These are phyloP conservation scores for Chrysoporthe deuterocubensis DNA, from an alignment of 2,329 filamentous ascomycete genomes.

Conservation along the genomic window DNA sequence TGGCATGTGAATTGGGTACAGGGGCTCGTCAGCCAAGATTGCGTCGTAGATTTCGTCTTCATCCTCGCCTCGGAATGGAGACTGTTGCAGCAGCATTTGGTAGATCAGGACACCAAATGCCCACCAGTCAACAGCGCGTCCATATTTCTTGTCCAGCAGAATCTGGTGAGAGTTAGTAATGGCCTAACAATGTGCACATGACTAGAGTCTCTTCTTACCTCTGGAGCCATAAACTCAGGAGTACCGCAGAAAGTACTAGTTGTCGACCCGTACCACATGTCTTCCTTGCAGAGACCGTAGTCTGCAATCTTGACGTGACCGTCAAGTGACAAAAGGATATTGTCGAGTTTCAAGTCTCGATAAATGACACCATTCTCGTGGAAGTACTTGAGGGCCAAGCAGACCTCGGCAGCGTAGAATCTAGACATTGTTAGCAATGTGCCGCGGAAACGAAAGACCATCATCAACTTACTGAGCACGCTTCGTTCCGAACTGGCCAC, in stretches of 20 bases:
- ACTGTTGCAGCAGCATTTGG: slow-evolving; percentile 99
- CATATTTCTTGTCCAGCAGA: slow-evolving; percentile 96
- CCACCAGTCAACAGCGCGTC: slow-evolving; percentile 98
- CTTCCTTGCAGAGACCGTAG: slow-evolving; percentile 98
- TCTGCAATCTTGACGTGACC: slow-evolving; percentile 99
- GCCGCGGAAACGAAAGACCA: neutral
- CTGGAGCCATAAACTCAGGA: slow-evolving; percentile 99
- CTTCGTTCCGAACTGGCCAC: slow-evolving; percentile 93
- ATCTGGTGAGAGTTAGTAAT: slow-evolving; percentile 60
- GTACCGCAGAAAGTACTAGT: slow-evolving; percentile 99
- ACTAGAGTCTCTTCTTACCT: slow-evolving; percentile 59
- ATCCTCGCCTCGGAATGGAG: slow-evolving; percentile 96
- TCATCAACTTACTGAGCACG: slow-evolving; percentile 78
- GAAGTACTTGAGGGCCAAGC: slow-evolving; percentile 97
- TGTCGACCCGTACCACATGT: slow-evolving; percentile 98
- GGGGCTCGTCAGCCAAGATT: slow-evolving; percentile 93
- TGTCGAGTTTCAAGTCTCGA: slow-evolving; percentile 89
- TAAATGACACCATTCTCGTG: slow-evolving; percentile 99
- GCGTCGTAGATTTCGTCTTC: slow-evolving; percentile 99
- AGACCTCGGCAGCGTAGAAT: slow-evolving; percentile 97
- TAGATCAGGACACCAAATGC: slow-evolving; percentile 98
- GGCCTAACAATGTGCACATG: neutral
- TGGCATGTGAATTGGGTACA: slow-evolving; percentile 99
- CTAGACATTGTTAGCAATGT: slow-evolving; percentile 47
- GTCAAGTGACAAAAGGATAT: slow-evolving; percentile 92